Evolutionary conservation across 1,284 basidiomycete species (phyloP).

Genomic region (Rhodotorula mucilaginosa): DNA sequence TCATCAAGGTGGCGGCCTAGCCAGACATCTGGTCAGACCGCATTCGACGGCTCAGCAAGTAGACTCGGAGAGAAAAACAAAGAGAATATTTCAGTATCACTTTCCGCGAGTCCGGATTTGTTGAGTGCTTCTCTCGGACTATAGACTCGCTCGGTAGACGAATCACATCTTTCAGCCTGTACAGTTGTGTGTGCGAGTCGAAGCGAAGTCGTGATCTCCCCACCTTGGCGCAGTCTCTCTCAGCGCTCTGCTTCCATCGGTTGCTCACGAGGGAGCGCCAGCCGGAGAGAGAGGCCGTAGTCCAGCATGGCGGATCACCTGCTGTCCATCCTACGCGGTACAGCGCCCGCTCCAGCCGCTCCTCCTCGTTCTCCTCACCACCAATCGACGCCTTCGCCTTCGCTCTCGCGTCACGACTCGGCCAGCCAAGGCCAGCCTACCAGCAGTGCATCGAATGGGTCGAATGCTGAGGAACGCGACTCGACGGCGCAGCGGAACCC

Average conservation of each 20-base stretch:
- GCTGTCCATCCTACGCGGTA: slow-evolving; percentile 11
- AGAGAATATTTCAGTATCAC: too few relatives aligned
- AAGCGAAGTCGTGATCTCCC: too few relatives aligned
- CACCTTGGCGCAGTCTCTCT: too few relatives aligned
- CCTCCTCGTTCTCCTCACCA: neutral
- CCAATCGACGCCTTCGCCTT: neutral
- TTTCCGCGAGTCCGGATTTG: too few relatives aligned
- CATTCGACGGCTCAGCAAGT: neutral
- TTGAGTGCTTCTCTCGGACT: too few relatives aligned
- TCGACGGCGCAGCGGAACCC: neutral
- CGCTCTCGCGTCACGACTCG: neutral
- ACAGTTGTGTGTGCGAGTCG: too few relatives aligned
- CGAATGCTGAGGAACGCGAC: too few relatives aligned
- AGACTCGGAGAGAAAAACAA: too few relatives aligned
- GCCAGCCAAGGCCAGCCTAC: neutral
- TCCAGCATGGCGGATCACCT: neutral
- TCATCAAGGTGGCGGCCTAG: slow-evolving; percentile 61
- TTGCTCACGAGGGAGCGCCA: neutral
- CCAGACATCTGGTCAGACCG: neutral
- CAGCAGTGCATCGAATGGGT: neutral
- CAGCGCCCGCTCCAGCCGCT: neutral
- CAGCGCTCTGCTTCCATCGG: too few relatives aligned
- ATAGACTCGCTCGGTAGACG: too few relatives aligned
- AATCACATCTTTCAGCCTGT: too few relatives aligned
- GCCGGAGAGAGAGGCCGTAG: neutral